Base-by-base conservation (phyloP, 768 basidiomycete genomes). In the Dioszegia hungarica region DNA sequence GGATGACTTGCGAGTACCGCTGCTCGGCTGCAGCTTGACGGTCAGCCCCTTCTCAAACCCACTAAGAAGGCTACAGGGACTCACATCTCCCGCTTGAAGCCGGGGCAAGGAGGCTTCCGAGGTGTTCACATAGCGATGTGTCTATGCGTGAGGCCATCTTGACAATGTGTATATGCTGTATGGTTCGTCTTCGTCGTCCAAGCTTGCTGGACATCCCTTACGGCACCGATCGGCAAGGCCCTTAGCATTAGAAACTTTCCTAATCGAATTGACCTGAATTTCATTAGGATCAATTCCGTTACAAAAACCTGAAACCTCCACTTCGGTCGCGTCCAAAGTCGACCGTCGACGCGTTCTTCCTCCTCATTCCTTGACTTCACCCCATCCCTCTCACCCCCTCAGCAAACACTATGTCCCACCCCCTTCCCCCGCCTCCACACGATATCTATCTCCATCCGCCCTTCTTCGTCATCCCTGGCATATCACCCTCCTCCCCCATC, bases 401-500 rank as follows among this genome's bases (percentile, higher is more conserved):
- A 5, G 8, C 15, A 5, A 5, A n/a, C 36, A 2, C 2, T 37
- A 38, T 24, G 12, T 49, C 33, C 12, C 14, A 15, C n/a, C 48
- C 49, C 11, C 45, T 29, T 15, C 41, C n/a, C 22, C 19, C 36
- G 14, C 34, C 14, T 2, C 36, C 39, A 5, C 34, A 53, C 40
- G 70, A 72, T 50, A 63, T 68, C 22, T 58, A 73, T 9, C 59
- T 70, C 15, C 56, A 64, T 11, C 66, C 67, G 4, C 75, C 75
- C 24, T 76, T 76, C 63, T 73, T 60, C 29, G 40, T 60, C 41
- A 71, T 76, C 28, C 67, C 65, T 9, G 71, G 71, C 14, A 71
- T 76, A 20, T 63, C 66, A 24, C 73, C 75, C 24, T 57, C 57
- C 19, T 55, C 73, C 20, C 71, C 75, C 5, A 66, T 76, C 82